Percentiles rank a stretch among this genome's conserved stretches.
phyloP scores from a whole-genome alignment of 768 basidiomycete genomes.

The Gloeophyllum trabeum region DNA sequence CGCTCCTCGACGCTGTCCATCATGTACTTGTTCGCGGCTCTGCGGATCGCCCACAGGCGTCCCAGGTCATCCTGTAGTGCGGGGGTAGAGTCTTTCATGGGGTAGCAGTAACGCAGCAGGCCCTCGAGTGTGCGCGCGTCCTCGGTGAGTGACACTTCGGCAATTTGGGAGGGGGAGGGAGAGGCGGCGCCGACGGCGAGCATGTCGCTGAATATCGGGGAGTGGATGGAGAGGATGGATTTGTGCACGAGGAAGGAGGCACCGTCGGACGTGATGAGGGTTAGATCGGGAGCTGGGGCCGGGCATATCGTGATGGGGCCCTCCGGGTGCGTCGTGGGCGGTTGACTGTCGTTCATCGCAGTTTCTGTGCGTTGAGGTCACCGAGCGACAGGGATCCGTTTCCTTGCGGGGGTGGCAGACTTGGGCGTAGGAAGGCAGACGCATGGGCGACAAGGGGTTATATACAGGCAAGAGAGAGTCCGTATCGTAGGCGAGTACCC shows the following conservation, averaged over 20 bases:
- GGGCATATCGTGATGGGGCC: no score
- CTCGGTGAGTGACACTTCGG: constrained; percentile 16
- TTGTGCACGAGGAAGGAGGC: constrained; percentile 44
- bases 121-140: constrained; percentile 26
- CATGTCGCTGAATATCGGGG: constrained; percentile 46
- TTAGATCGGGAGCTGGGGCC: no score
- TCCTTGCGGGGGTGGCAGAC: no score
- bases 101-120: constrained; percentile 37
- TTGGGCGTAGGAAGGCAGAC: no score
- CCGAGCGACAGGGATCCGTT: no score
- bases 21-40: constrained; percentile 39
- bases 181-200: constrained; percentile 19
- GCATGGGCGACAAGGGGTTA: no score
- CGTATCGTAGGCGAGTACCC: no score
- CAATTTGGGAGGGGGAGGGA: background rate
- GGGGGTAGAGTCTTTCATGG: constrained; percentile 22
- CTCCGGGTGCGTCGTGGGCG: no score
- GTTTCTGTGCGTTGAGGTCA: no score
- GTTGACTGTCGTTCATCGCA: no score
- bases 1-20: constrained; percentile 31
- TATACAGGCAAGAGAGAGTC: no score
- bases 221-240: constrained; percentile 40
- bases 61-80: constrained; percentile 28
- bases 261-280: constrained; percentile 42
- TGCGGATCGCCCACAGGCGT: constrained; percentile 28